These are phyloP conservation scores for Polytrichum formosum DNA, from an alignment of 225 moss, liverwort and hornwort genomes.

Conservation along the genomic window DNA sequence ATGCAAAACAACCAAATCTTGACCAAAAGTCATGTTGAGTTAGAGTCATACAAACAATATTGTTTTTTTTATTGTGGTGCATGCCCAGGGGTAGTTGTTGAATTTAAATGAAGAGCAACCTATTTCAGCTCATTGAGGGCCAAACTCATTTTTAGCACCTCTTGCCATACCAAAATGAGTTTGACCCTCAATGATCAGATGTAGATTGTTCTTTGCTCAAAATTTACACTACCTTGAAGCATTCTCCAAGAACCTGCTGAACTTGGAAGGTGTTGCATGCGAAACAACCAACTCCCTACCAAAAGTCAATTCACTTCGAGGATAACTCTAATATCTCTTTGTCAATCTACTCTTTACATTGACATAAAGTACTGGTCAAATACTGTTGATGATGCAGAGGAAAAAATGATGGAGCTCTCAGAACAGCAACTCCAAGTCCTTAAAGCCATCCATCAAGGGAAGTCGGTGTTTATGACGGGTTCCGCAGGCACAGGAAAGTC, in stretches of 20 bases:
- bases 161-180: too few species aligned
- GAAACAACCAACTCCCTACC: background rate
- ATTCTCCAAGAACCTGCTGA: too few species aligned
- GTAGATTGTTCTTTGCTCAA: too few species aligned
- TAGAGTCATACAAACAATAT: too few species aligned
- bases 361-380: background rate
- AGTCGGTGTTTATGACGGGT: constrained; percentile 86
- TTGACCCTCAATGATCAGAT: too few species aligned
- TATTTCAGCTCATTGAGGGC: too few species aligned
- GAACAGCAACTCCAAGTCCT: constrained; percentile 70
- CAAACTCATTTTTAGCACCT: too few species aligned
- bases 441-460: constrained; percentile 57
- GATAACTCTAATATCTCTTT: background rate
- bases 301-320: background rate
- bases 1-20: background rate
- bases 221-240: too few species aligned
- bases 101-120: too few species aligned
- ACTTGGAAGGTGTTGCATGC: too few species aligned
- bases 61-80: too few species aligned
- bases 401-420: constrained; percentile 23
- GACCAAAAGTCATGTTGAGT: background rate
- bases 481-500: constrained; percentile 94
- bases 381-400: background rate
- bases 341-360: constrained; percentile 8
- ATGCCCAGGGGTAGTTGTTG: too few species aligned